phyloP scores from a whole-genome alignment of 1,284 basidiomycete genomes.

The Trichosporon sp. region DNA sequence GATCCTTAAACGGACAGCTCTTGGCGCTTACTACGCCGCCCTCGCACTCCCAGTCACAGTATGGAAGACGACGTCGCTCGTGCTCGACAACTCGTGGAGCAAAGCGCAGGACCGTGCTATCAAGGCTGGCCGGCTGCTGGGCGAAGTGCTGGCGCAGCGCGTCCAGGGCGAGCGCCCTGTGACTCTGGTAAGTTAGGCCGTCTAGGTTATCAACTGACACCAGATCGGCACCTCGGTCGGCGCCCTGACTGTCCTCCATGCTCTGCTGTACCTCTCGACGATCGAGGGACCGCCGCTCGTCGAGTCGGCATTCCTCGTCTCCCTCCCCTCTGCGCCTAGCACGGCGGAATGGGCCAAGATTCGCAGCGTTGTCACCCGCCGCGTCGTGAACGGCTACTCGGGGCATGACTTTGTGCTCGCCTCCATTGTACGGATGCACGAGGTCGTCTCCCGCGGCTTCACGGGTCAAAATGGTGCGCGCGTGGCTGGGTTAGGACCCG shows the following conservation, averaged over 20 bases:
- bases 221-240: constrained; percentile 63
- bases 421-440: constrained; percentile 60
- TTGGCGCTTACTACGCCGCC: constrained; percentile 61
- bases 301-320: constrained; percentile 61
- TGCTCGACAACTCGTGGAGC: constrained; percentile 58
- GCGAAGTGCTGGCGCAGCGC: constrained; percentile 61
- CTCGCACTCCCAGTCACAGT: constrained; percentile 60
- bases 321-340: constrained; percentile 59
- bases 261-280: constrained; percentile 59
- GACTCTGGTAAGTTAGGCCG: constrained; percentile 51
- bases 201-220: background rate
- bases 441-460: constrained; percentile 58
- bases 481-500: constrained; percentile 57
- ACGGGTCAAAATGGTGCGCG: constrained; percentile 50
- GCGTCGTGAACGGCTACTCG: constrained; percentile 60
- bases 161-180: constrained; percentile 63
- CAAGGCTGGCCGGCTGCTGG: constrained; percentile 62
- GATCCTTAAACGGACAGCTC: constrained; percentile 62
- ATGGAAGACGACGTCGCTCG: constrained; percentile 51
- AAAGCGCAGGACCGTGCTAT: constrained; percentile 58
- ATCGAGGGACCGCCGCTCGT: constrained; percentile 56
- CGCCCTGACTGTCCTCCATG: constrained; percentile 60
- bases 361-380: constrained; percentile 57
- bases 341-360: constrained; percentile 57
- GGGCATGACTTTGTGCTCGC: constrained; percentile 61